Evolutionary conservation across 2,329 filamentous ascomycete species (phyloP), one percentile per base, ranked within the genome.

Genomic region (Endoconidiophora polonica): DNA sequence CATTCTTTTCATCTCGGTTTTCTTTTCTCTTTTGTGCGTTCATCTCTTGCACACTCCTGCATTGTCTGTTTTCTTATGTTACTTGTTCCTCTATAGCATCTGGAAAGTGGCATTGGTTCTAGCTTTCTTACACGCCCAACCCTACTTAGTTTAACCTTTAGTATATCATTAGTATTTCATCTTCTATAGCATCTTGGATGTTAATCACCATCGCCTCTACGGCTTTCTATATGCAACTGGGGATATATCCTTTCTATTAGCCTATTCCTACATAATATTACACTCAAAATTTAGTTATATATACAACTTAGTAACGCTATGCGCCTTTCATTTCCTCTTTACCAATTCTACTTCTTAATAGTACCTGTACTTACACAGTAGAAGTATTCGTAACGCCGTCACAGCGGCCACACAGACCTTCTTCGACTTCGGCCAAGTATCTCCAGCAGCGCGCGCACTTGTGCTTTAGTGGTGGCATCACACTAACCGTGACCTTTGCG

Each of bases 391-490:
- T 72, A 36, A 81, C 76, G 10, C 76, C 72, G 26, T 80, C 77
- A 62, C 90, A 96, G 59, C 86, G 70, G 45, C 63, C 65, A 63
- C 90, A 96, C 16, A 94, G 66, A 38, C 67, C 63, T 16, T 83
- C 77, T 57, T 81, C 72, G 44, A 65, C 65, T n/a, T 73, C 68
- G n/a, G 83, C 79, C 22, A 83, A 72, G 62, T 86, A 94, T 54
- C 83, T 77, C 91, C 91, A 98, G 66, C 91, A 98, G 46, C 91
- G 72, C 1, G 76, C 72, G 62, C 91, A 98, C 63, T 96, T 98
- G 44, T 71, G 65, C 10, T 69, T 59, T 56, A 58, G 61, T 1
- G 74, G 74, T 52, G 74, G 70, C 46, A 71, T 56, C 20, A 72
- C 68, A 55, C 66, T 63, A 20, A 68, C 69, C 26, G 57, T 64